A percentile compares a stretch with the other conserved stretches of the same genome.
Conservation (phyloP, 345 rosid species). For the Eucalyptus globulus region DNA sequence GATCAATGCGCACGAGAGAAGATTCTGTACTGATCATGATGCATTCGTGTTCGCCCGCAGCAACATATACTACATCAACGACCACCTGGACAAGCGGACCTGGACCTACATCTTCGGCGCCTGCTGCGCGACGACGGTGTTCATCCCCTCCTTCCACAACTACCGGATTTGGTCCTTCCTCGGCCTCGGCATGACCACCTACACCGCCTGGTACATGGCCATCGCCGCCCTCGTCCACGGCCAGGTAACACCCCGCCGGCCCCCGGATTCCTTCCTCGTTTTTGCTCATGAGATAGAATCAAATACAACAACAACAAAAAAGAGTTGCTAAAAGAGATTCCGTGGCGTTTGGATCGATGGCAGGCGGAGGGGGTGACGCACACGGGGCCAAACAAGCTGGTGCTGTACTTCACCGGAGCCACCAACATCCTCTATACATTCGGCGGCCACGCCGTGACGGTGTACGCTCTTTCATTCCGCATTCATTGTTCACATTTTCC, state of each 20-base stretch:
- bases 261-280: background rate
- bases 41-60: constrained; percentile 20
- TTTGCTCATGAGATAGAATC: background rate
- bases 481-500: background rate
- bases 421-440: constrained; percentile 97
- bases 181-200: constrained; percentile 98
- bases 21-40: background rate
- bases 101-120: constrained; percentile 99
- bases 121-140: constrained; percentile 98
- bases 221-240: constrained; percentile 83
- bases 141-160: constrained; percentile 96
- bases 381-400: constrained; percentile 64
- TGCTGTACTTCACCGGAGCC: constrained; percentile 98
- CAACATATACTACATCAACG: constrained; percentile 95
- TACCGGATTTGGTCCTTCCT: constrained; percentile 98
- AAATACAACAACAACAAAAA: background rate
- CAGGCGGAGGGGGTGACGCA: constrained; percentile 67
- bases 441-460: constrained; percentile 99
- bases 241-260: constrained; percentile 27
- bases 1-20: background rate
- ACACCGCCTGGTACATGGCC: constrained; percentile 97
- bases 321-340: background rate
- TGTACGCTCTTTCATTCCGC: constrained; percentile 20
- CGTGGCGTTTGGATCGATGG: background rate
- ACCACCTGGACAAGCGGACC: constrained; percentile 92